phyloP scores from a whole-genome alignment of 768 basidiomycete genomes.

The Suillus variegatus region DNA sequence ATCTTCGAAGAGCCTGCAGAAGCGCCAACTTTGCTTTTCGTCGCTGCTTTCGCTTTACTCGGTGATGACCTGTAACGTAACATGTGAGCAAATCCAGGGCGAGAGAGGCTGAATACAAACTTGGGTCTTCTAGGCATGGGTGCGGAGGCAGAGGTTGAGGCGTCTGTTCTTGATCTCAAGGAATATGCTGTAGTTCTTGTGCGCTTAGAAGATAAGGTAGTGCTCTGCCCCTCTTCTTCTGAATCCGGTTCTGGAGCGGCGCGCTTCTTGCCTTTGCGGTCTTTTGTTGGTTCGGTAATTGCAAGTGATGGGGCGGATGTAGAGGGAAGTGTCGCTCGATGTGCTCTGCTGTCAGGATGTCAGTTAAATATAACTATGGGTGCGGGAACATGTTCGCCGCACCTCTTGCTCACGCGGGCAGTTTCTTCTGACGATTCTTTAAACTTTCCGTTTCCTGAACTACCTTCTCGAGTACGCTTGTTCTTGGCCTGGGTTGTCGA shows the following conservation, averaged over 20 bases:
- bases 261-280: slow-evolving; percentile 92
- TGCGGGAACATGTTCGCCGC: slow-evolving; percentile 28
- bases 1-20: slow-evolving; percentile 63
- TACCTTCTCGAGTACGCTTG: slow-evolving; percentile 54
- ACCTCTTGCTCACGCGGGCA: slow-evolving; percentile 63
- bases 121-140: slow-evolving; percentile 80
- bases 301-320: slow-evolving; percentile 45
- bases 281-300: slow-evolving; percentile 77
- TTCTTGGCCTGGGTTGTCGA: slow-evolving; percentile 38
- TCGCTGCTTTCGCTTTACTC: slow-evolving; percentile 59
- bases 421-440: slow-evolving; percentile 59
- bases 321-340: slow-evolving; percentile 53
- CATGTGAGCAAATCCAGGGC: slow-evolving; percentile 13
- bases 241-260: slow-evolving; percentile 70
- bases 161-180: slow-evolving; percentile 58
- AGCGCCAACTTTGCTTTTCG: slow-evolving; percentile 58
- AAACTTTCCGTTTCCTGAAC: slow-evolving; percentile 59
- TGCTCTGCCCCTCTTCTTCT: slow-evolving; percentile 62
- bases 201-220: slow-evolving; percentile 54
- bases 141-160: slow-evolving; percentile 40
- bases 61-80: slow-evolving; percentile 42
- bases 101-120: slow-evolving; percentile 35
- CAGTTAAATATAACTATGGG: slow-evolving; percentile 23
- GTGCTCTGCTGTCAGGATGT: slow-evolving; percentile 48
- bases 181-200: slow-evolving; percentile 63